Base-by-base conservation (phyloP, 495 filamentous ascomycete genomes). In the Aspergillus carlsbadensis region DNA sequence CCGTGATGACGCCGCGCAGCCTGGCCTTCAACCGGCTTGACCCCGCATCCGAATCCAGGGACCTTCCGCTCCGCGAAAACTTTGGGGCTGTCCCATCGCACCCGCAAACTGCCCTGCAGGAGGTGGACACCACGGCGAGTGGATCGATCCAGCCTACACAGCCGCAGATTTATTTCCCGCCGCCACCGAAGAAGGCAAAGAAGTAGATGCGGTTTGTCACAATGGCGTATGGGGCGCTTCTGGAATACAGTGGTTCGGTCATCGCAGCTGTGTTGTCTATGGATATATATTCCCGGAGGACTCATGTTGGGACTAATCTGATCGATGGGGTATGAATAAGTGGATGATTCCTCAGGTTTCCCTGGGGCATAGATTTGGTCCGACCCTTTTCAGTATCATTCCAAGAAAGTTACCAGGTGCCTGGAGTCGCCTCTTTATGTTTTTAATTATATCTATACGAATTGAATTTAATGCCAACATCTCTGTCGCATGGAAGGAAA, bases 101-200 rank as follows among this genome's bases (percentile, higher is more conserved):
- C 10, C 61, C 60, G 6, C 56, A 49, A 13, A 59, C 65, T 8
- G 59, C 61, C 24, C 63, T 65, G 31, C 61, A 62, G 45, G 62
- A 65, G 15, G 36, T 63, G 39, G 69, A 72, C 36, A 49, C 56
- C 7, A 53, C 52, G 47, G 50, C 58, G 45, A 40, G 31, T 17
- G 10, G 35, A 31, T 35, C 57, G n/a, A 43, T 46, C 13, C 46
- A 52, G 29, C 65, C 62, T 24, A 21, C 60, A 10, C 62, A 60
- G 21, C 61, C 68, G 4, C 67, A 67, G 21, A 70, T 73, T 33
- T 77, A 74, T 40, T 78, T 78, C 60, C 74, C 74, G 6, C 74
- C 74, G 14, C 74, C 76, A 13, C 73, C 74, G 10, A 77, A 77
- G 59, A 73, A 72, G 58, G 66, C 70, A 6, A 77, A 70, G 52